These are phyloP conservation scores for Tolypocladium ovalisporum DNA, from an alignment of 2,329 filamentous ascomycete species.

Conservation along the genomic window DNA sequence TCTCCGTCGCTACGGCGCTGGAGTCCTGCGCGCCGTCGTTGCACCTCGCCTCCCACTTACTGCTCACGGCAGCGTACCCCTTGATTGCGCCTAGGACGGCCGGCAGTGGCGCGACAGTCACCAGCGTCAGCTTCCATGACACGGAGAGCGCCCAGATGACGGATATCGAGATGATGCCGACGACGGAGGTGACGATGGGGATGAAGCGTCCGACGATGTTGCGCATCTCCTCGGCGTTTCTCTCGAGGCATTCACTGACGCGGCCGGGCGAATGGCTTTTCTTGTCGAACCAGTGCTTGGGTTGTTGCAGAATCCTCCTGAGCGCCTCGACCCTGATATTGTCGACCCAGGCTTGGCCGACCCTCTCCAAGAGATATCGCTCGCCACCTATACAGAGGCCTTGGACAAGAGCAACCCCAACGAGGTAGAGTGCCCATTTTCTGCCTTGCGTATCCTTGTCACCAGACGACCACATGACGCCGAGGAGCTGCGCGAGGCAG, in stretches of 20 bases:
- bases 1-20: constrained; percentile 53
- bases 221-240: constrained; percentile 78
- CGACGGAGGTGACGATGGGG: constrained; percentile 55
- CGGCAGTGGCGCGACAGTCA: constrained; percentile 59
- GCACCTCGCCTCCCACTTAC: constrained; percentile 60
- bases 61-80: constrained; percentile 52
- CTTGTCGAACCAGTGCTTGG: constrained; percentile 66
- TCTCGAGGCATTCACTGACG: constrained; percentile 64
- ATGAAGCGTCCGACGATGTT: constrained; percentile 72
- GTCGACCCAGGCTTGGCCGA: constrained; percentile 69
- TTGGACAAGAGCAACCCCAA: constrained; percentile 57
- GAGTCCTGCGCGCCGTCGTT: constrained; percentile 52
- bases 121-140: constrained; percentile 72
- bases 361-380: constrained; percentile 61
- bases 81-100: constrained; percentile 56
- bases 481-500: constrained; percentile 61
- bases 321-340: constrained; percentile 57
- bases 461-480: constrained; percentile 50
- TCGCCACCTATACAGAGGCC: constrained; percentile 53
- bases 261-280: constrained; percentile 51
- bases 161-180: constrained; percentile 57
- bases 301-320: constrained; percentile 61
- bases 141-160: constrained; percentile 63
- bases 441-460: constrained; percentile 39
- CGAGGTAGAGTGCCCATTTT: constrained; percentile 59